Base-by-base conservation (phyloP, 805 yeast genomes). In the Yarrowia divulgata region DNA sequence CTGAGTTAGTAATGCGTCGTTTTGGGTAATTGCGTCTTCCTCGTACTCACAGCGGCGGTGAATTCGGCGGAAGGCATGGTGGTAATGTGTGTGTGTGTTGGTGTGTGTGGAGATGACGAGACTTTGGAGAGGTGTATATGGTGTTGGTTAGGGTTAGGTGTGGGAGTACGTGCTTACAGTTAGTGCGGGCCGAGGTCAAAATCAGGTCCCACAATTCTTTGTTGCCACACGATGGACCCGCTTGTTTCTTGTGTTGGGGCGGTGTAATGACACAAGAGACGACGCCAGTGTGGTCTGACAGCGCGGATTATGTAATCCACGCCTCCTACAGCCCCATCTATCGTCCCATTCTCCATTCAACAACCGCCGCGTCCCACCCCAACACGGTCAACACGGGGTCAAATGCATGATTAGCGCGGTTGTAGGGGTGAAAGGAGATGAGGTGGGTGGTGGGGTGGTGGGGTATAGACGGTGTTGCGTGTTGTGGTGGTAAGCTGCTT, bases 1-100 rank as follows among this genome's bases (percentile, higher is more conserved):
- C 91, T 88, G 45, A 34, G 69, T 42, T 46, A 46, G 64, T 57
- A 14, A 23, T 45, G 3, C 10, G 39, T n/a, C 32, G 32, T n/a
- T n/a, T 48, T 10, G 58, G 18, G 13, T 16, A 29, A 34, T 39
- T 35, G n/a, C n/a, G 12, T n/a, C 18, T 14, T 16, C 14, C 18
- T 40, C 35, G 14, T 19, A 73, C 75, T 49, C 68, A 74, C 76
- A 70, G 81, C 81, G 46, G 74, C 75, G 37, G 74, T 77, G 72
- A 80, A 80, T 62, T 75, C 79, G 45, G 78, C 75, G 58, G 82
- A 80, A 45, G 80, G 78, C 82, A 80, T 80, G 49, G 48, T 72
- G 35, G 29, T 45, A 19, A 18, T 10, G 50, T 4, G 48, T 34
- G 52, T 34, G 52, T 60, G 55, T 46, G 29, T 23, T 23, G 29